These are phyloP conservation scores for Saccharum spontaneum DNA, from an alignment of 176 grass and related monocot genomes.

Conservation along the genomic window DNA sequence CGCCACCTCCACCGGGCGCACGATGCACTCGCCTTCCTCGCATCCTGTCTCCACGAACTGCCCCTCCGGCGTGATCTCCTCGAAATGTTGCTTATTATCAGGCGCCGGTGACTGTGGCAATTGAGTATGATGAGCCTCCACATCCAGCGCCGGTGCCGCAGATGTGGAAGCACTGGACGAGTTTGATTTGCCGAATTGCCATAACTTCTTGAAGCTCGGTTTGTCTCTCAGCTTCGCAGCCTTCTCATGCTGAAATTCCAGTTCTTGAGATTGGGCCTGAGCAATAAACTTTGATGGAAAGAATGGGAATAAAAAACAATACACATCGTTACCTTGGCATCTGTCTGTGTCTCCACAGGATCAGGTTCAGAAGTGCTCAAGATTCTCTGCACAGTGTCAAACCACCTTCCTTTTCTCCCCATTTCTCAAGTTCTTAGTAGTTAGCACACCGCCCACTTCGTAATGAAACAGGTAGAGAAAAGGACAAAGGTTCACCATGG, in stretches of 20 bases:
- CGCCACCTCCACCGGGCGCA: neutral
- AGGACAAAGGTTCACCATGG: neutral
- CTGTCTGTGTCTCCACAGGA: constrained; percentile 43
- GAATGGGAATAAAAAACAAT: neutral
- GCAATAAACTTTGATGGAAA: neutral
- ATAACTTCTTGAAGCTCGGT: constrained; percentile 63
- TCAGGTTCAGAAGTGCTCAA: constrained; percentile 45
- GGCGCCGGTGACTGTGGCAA: neutral
- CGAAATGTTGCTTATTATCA: constrained; percentile 6
- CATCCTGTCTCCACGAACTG: neutral
- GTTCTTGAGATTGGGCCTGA: neutral
- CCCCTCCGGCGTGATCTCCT: neutral
- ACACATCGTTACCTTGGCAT: constrained; percentile 37
- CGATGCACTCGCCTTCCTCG: neutral
- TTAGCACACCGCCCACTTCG: neutral
- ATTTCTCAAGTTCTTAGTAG: neutral
- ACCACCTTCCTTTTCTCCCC: constrained; percentile 67
- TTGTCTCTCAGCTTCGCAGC: constrained; percentile 38
- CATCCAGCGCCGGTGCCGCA: neutral
- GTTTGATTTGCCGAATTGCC: constrained; percentile 54
- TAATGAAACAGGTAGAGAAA: neutral
- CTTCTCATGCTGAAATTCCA: neutral
- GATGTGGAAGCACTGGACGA: constrained; percentile 26
- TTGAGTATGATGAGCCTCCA: neutral
- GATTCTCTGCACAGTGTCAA: constrained; percentile 57